phyloP scores from a whole-genome alignment of 1,284 basidiomycete species.

The Chalciporus sp. region DNA sequence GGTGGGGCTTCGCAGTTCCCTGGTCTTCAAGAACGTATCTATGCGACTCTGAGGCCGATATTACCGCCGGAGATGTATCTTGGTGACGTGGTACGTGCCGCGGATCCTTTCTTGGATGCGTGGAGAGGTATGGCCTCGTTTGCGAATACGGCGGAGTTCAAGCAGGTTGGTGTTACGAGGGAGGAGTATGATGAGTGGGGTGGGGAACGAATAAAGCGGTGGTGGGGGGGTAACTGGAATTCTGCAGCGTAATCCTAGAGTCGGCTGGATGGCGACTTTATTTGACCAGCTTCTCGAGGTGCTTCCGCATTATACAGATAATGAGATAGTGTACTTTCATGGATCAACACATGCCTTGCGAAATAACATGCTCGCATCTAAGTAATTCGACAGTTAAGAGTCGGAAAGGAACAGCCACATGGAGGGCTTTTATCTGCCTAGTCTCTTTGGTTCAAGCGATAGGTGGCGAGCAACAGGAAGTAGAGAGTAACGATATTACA shows the following conservation, averaged over 20 bases:
- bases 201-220: constrained; percentile 73
- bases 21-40: constrained; percentile 70
- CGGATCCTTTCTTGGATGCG: constrained; percentile 76
- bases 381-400: too few relatives aligned
- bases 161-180: constrained; percentile 60
- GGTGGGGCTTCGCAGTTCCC: constrained; percentile 81
- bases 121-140: constrained; percentile 95
- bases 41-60: constrained; percentile 74
- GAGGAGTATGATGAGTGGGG: constrained; percentile 93
- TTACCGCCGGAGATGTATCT: constrained; percentile 80
- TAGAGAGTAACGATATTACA: constrained; percentile 23
- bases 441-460: neutral
- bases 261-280: too few relatives aligned
- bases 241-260: constrained; percentile 9
- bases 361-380: too few relatives aligned
- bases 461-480: constrained; percentile 1
- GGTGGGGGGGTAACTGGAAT: constrained; percentile 89
- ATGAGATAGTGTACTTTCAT: too few relatives aligned
- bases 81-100: constrained; percentile 57
- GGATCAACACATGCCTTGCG: too few relatives aligned
- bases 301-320: too few relatives aligned
- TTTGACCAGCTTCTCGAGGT: too few relatives aligned
- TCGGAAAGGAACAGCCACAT: too few relatives aligned
- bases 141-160: constrained; percentile 63
- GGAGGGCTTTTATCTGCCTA: too few relatives aligned